Evolutionary conservation across 1,139 yeast genomes (phyloP).

Genomic region (Candida buenavistaensis): DNA sequence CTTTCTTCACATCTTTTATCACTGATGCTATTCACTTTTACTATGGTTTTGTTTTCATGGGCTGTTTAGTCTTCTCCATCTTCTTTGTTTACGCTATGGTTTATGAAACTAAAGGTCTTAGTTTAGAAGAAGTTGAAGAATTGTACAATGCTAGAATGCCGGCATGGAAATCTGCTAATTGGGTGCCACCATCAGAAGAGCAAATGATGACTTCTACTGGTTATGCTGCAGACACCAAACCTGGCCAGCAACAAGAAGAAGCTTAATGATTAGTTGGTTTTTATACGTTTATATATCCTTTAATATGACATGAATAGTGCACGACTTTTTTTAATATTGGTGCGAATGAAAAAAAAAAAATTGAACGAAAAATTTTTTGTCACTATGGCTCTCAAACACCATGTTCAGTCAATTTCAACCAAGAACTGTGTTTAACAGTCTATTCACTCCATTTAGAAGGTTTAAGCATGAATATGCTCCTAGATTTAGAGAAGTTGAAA

Average conservation of each 20-base stretch:
- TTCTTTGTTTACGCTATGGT: constrained; percentile 55
- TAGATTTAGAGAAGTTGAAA: constrained; percentile 67
- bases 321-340: background rate
- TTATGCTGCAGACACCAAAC: constrained; percentile 22
- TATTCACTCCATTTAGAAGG: constrained; percentile 29
- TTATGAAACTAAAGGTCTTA: constrained; percentile 62
- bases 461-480: constrained; percentile 88
- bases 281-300: background rate
- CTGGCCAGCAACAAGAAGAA: constrained; percentile 20
- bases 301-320: background rate
- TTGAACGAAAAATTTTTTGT: constrained; percentile 3
- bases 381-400: too few relatives aligned
- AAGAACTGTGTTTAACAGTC: constrained; percentile 1
- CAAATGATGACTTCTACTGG: constrained; percentile 34
- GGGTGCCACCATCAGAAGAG: constrained; percentile 43
- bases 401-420: constrained; percentile 5
- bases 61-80: constrained; percentile 59
- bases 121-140: constrained; percentile 65
- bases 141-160: constrained; percentile 47
- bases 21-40: constrained; percentile 42
- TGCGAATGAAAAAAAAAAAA: background rate
- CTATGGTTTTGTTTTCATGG: constrained; percentile 77
- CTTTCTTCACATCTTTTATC: constrained; percentile 73
- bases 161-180: constrained; percentile 49
- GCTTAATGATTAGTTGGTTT: background rate